These are phyloP conservation scores for Aspergillus novoparasiticus DNA, from an alignment of 2,329 filamentous ascomycete species.

Conservation along the genomic window DNA sequence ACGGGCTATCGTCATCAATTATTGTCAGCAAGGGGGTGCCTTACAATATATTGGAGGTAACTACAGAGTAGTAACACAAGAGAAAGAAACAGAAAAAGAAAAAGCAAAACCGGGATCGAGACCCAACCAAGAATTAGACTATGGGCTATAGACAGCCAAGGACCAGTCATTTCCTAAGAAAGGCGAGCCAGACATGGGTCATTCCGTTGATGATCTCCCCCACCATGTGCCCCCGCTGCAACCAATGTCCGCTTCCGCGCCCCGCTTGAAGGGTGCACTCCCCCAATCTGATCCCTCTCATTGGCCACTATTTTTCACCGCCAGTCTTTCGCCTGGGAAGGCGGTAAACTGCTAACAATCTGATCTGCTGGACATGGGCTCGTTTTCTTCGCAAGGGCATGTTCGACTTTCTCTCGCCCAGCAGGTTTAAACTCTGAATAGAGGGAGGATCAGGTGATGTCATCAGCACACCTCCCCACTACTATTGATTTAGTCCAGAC, in stretches of 20 bases:
- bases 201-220: slow-evolving; percentile 1
- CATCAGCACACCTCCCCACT: not conserved
- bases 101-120: slow-evolving; percentile 5
- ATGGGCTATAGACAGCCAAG: not conserved
- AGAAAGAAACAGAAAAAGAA: slow-evolving; percentile 5
- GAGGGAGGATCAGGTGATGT: not conserved
- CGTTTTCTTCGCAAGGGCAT: not conserved
- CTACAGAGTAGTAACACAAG: not conserved
- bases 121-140: not conserved
- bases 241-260: slow-evolving; percentile 5
- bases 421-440: not conserved
- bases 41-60: not conserved
- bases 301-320: not conserved
- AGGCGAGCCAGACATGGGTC: not conserved
- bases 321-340: slow-evolving; percentile 5
- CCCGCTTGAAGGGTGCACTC: not conserved
- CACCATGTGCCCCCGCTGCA: slow-evolving; percentile 1
- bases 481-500: too few species aligned
- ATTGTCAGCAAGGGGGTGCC: not conserved
- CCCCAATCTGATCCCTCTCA: not conserved
- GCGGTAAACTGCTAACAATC: not conserved
- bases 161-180: not conserved
- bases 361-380: not conserved
- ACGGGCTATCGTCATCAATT: not conserved
- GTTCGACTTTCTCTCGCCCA: not conserved